Evolutionary conservation across 2,329 filamentous ascomycete genomes (phyloP).

Genomic region (Aureobasidium mangrovei): DNA sequence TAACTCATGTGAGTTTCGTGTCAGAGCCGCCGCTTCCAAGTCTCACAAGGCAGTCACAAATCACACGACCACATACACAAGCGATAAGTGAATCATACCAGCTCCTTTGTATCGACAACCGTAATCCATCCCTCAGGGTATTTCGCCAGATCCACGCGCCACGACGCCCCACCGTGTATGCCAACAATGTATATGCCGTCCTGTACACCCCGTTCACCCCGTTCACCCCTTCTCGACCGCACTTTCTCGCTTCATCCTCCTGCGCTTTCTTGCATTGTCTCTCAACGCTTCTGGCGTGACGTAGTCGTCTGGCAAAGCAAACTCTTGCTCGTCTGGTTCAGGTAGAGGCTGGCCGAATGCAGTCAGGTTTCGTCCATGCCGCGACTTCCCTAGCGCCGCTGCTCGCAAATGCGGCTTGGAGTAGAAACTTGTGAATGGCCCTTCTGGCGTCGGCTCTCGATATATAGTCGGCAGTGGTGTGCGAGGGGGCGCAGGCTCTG

Average conservation of each 20-base stretch:
- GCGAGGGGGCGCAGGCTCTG: conserved; percentile 22
- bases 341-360: conserved; percentile 80
- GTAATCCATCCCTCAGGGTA: conserved; percentile 8
- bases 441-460: conserved; percentile 31
- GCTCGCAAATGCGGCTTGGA: conserved; percentile 70
- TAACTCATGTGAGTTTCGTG: too few relatives aligned
- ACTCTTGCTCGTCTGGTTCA: conserved; percentile 61
- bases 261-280: conserved; percentile 53
- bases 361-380: conserved; percentile 60
- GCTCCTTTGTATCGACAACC: neutral
- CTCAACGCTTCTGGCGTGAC: conserved; percentile 41
- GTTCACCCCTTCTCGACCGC: conserved; percentile 19
- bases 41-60: neutral
- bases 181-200: conserved; percentile 5
- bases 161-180: conserved; percentile 6
- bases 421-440: conserved; percentile 82
- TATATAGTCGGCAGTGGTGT: conserved; percentile 23
- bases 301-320: conserved; percentile 62
- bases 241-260: conserved; percentile 50
- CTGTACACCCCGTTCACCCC: neutral
- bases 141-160: conserved; percentile 1
- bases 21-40: too few relatives aligned
- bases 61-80: neutral
- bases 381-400: conserved; percentile 62
- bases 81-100: neutral